phyloP scores from a whole-genome alignment of 352 stramenopile genomes.

The Pilasporangium apinafurcum region DNA sequence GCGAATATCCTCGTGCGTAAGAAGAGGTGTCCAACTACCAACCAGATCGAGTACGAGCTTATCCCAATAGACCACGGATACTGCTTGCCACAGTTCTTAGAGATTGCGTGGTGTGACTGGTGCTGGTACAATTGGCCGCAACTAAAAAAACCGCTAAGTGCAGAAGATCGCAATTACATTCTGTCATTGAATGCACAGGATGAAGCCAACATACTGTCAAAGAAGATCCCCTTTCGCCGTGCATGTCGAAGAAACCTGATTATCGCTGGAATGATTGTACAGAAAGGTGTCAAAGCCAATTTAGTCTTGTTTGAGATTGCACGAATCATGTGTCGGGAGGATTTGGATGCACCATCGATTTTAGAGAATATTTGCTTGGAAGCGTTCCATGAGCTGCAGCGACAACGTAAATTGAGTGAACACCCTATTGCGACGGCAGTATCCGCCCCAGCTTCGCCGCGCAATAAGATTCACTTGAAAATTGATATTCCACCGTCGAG shows the following conservation, averaged over 20 bases:
- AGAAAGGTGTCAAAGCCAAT: conserved; percentile 64
- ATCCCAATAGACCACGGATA: conserved; percentile 99
- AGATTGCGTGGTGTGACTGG: conserved; percentile 98
- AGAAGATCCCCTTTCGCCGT: conserved; percentile 66
- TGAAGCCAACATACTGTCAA: conserved; percentile 46
- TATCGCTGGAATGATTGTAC: conserved; percentile 70
- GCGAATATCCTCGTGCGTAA: conserved; percentile 96
- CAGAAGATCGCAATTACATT: conserved; percentile 55
- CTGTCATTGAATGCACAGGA: conserved; percentile 46
- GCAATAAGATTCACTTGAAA: conserved; percentile 20
- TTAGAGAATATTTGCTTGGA: conserved; percentile 63
- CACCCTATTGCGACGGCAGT: background rate
- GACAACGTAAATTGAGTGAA: conserved; percentile 12
- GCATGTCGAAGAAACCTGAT: conserved; percentile 78
- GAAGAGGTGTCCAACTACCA: conserved; percentile 36
- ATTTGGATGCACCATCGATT: conserved; percentile 62
- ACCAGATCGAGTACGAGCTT: conserved; percentile 84
- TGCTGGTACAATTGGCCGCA: conserved; percentile 98
- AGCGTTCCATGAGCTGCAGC: conserved; percentile 56
- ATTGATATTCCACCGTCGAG: conserved; percentile 33
- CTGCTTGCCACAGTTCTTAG: conserved; percentile 92
- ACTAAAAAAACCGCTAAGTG: conserved; percentile 60
- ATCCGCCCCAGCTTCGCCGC: background rate
- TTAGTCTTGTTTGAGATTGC: conserved; percentile 69
- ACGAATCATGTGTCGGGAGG: conserved; percentile 80